phyloP scores from a whole-genome alignment of 345 rosid species.

The Citrus medica region DNA sequence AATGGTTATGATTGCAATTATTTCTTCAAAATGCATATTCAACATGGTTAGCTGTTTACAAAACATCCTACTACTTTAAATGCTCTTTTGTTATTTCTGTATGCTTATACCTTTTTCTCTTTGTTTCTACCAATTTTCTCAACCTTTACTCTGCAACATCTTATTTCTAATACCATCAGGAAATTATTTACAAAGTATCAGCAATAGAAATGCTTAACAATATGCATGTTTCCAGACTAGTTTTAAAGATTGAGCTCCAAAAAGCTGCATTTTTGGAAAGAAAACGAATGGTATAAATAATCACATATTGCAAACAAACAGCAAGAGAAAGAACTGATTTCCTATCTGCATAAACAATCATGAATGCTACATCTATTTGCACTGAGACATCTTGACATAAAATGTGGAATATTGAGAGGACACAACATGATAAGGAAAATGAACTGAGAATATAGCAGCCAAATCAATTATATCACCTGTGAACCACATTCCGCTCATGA shows the following conservation, averaged over 20 bases:
- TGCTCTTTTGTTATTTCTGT: neutral
- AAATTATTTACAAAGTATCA: neutral
- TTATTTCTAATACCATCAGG: neutral
- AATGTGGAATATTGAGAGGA: neutral
- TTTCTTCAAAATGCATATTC: neutral
- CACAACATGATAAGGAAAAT: neutral
- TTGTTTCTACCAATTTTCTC: neutral
- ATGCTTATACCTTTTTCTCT: neutral
- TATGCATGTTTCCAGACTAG: neutral
- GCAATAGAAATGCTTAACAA: neutral
- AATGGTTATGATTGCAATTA: neutral
- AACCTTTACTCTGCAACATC: neutral
- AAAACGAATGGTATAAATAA: too few relatives aligned
- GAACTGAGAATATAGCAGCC: neutral
- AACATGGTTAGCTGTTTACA: neutral
- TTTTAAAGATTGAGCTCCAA: neutral
- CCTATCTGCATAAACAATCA: neutral
- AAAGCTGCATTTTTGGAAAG: neutral
- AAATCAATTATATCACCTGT: constrained; percentile 39
- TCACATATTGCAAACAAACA: neutral
- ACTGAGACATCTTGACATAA: neutral
- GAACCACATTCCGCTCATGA: constrained; percentile 68
- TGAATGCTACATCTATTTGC: neutral
- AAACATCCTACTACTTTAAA: neutral
- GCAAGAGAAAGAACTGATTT: neutral